A percentile compares a stretch with the other conserved stretches of the same genome.
These are phyloP conservation scores for Solanum commersonii DNA, from an alignment of 257 asterid species.

Conservation along the genomic window DNA sequence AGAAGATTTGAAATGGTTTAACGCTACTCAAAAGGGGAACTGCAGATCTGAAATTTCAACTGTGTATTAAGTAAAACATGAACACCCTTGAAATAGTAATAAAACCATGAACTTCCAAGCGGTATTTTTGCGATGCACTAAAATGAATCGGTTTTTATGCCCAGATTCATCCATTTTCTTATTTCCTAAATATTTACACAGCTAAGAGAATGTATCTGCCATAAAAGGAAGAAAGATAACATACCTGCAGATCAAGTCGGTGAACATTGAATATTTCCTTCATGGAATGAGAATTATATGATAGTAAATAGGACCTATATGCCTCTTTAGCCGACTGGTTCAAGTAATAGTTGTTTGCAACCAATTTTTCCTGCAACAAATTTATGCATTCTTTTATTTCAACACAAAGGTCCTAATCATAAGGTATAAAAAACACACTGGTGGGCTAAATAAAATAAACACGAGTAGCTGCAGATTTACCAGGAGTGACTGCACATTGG, in stretches of 20 bases:
- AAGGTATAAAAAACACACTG: background rate
- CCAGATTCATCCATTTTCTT: background rate
- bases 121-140: background rate
- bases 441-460: background rate
- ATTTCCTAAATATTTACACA: background rate
- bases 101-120: background rate
- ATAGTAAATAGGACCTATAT: constrained; percentile 71
- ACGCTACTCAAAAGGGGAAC: background rate
- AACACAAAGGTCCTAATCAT: background rate
- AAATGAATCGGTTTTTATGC: background rate
- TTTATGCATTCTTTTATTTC: background rate
- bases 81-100: background rate
- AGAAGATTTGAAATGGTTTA: background rate
- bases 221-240: background rate
- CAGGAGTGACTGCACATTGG: constrained; percentile 77
- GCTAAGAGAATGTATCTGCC: background rate
- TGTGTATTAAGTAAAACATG: background rate
- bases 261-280: constrained; percentile 88
- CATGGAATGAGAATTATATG: constrained; percentile 90
- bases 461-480: constrained; percentile 29
- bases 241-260: constrained; percentile 80
- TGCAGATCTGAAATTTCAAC: background rate
- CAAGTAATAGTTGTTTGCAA: constrained; percentile 57
- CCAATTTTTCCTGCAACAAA: constrained; percentile 56
- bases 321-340: constrained; percentile 94